Evolutionary conservation across 495 filamentous ascomycete species (phyloP).

Genomic region (Aspergillus cavernicola): DNA sequence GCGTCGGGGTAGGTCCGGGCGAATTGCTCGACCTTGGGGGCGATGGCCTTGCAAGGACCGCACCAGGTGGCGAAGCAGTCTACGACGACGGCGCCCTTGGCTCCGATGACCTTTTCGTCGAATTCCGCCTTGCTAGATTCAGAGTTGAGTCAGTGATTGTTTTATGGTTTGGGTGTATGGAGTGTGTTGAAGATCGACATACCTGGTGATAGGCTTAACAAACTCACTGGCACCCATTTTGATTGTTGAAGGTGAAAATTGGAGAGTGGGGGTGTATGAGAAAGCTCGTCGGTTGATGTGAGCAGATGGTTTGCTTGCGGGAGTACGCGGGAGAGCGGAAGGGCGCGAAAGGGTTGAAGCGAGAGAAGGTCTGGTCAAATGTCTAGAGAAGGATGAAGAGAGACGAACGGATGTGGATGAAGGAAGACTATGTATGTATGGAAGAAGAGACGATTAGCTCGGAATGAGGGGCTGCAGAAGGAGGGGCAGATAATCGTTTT

Average conservation of each 20-base stretch:
- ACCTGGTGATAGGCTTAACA: slow-evolving; percentile 33
- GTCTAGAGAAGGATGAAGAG: slow-evolving; percentile 13
- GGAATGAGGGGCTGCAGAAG: slow-evolving; percentile 16
- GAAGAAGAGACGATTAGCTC: slow-evolving; percentile 20
- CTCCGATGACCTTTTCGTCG: slow-evolving; percentile 32
- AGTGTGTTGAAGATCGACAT: slow-evolving; percentile 14
- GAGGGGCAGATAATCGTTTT: slow-evolving; percentile 24
- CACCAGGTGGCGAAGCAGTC: slow-evolving; percentile 57
- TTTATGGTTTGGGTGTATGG: background rate
- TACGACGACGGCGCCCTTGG: slow-evolving; percentile 61
- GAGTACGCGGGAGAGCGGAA: slow-evolving; percentile 25
- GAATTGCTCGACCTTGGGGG: slow-evolving; percentile 66
- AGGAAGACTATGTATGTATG: slow-evolving; percentile 17
- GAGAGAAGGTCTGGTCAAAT: slow-evolving; percentile 5
- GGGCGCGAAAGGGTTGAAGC: slow-evolving; percentile 11
- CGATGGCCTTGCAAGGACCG: slow-evolving; percentile 90
- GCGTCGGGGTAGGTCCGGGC: slow-evolving; percentile 51
- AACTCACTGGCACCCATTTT: slow-evolving; percentile 48
- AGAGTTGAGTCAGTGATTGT: background rate
- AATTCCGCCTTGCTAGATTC: slow-evolving; percentile 59
- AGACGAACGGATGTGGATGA: slow-evolving; percentile 20
- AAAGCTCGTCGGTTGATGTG: slow-evolving; percentile 25
- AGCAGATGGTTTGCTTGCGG: slow-evolving; percentile 20
- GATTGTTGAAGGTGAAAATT: slow-evolving; percentile 45
- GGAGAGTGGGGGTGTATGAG: slow-evolving; percentile 28